Conservation (phyloP, 192 early-diverging fungal species). For the Paraglomus occultum region DNA sequence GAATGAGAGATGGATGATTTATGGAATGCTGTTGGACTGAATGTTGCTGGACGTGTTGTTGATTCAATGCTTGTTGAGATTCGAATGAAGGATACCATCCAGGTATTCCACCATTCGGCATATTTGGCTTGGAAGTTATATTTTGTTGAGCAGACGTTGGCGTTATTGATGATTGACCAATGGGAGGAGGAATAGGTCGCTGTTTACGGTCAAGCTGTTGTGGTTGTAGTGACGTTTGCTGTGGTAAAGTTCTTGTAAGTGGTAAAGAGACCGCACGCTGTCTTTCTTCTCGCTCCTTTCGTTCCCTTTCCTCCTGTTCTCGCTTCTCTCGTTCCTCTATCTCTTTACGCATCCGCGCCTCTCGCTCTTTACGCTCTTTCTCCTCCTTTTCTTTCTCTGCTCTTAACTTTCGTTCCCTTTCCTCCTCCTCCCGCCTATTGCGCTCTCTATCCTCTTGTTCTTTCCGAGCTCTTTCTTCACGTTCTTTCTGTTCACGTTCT, state of each 20-base stretch:
- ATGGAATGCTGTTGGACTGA: constrained; percentile 6
- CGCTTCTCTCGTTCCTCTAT: constrained; percentile 47
- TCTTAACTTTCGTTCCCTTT: constrained; percentile 42
- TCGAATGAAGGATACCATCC: too few relatives aligned
- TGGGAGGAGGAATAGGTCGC: constrained; percentile 16
- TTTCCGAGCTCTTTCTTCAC: constrained; percentile 37
- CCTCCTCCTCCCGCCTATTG: constrained; percentile 43
- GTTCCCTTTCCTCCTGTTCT: constrained; percentile 21
- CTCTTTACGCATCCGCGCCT: constrained; percentile 50
- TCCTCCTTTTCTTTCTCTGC: constrained; percentile 41
- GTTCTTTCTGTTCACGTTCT: constrained; percentile 40
- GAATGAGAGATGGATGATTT: constrained; percentile 8
- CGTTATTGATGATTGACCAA: constrained; percentile 18
- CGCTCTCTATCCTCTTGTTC: constrained; percentile 42
- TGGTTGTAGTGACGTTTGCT: neutral
- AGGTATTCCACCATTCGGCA: too few relatives aligned
- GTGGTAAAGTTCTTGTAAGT: neutral
- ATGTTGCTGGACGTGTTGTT: constrained; percentile 5
- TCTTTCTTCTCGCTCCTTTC: constrained; percentile 29
- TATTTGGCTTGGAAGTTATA: too few relatives aligned
- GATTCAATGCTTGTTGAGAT: neutral
- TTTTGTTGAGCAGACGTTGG: neutral
- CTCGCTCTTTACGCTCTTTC: constrained; percentile 52
- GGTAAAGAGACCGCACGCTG: constrained; percentile 3
- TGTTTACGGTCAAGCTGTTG: constrained; percentile 14